A percentile compares a stretch with the other conserved stretches of the same genome.
These are phyloP conservation scores for Ogataea polymorpha DNA, from an alignment of 805 yeast genomes.

Conservation along the genomic window DNA sequence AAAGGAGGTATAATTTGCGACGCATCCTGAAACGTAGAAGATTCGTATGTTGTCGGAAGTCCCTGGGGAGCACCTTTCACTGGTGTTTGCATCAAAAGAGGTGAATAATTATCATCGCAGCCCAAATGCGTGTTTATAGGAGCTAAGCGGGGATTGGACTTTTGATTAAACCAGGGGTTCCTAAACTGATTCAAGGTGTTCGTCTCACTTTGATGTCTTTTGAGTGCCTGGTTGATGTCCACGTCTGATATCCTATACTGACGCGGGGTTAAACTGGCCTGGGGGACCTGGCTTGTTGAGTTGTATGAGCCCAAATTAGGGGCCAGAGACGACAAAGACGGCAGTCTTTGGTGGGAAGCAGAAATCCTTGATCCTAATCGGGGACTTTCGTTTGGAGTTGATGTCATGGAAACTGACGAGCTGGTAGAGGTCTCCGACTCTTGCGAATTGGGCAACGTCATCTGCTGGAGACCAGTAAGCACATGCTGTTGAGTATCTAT, in stretches of 20 bases:
- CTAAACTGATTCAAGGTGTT: slow-evolving; percentile 14
- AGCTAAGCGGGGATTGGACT: slow-evolving; percentile 14
- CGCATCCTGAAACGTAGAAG: slow-evolving; percentile 9
- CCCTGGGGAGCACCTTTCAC: slow-evolving; percentile 19
- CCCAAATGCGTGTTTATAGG: slow-evolving; percentile 11
- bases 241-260: slow-evolving; percentile 18
- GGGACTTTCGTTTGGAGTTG: slow-evolving; percentile 7
- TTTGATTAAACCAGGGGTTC: slow-evolving; percentile 22
- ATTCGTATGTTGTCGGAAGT: slow-evolving; percentile 30
- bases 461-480: slow-evolving; percentile 21
- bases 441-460: slow-evolving; percentile 18
- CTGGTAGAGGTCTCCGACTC: slow-evolving; percentile 8
- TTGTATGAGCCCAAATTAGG: slow-evolving; percentile 8
- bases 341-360: slow-evolving; percentile 21
- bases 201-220: slow-evolving; percentile 21
- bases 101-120: slow-evolving; percentile 13
- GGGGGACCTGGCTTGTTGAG: slow-evolving; percentile 4
- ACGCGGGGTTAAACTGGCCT: slow-evolving; percentile 13
- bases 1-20: slow-evolving; percentile 32
- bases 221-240: slow-evolving; percentile 16
- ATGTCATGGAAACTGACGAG: slow-evolving; percentile 6
- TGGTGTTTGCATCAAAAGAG: slow-evolving; percentile 15
- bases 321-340: slow-evolving; percentile 20
- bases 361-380: slow-evolving; percentile 17
- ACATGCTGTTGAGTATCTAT: slow-evolving; percentile 16